phyloP scores from a whole-genome alignment of 305 asterid genomes.

The Andrographis paniculata region DNA sequence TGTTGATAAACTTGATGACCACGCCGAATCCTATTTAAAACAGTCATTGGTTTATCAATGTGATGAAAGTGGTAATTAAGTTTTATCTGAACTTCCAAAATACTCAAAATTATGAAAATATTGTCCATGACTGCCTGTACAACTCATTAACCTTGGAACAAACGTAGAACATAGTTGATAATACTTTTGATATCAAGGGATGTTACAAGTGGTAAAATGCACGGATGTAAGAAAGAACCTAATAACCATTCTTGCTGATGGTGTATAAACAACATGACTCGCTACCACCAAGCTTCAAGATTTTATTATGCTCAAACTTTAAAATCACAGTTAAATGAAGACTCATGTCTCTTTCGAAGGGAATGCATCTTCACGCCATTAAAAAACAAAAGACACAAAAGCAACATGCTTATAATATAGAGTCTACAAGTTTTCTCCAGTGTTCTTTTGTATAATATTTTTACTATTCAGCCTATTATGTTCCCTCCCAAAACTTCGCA shows the following conservation, averaged over 20 bases:
- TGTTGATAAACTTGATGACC: constrained; percentile 82
- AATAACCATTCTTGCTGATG: neutral
- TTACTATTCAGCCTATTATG: too few species aligned
- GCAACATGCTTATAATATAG: too few species aligned
- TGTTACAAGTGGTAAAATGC: neutral
- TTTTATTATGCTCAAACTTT: neutral
- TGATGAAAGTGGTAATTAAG: neutral
- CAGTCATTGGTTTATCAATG: neutral
- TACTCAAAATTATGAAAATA: neutral
- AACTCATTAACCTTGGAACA: too few species aligned
- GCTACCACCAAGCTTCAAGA: neutral
- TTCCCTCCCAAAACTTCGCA: too few species aligned
- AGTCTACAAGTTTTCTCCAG: too few species aligned
- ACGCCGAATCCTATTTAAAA: constrained; percentile 62
- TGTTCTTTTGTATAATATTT: too few species aligned
- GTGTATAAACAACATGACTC: neutral
- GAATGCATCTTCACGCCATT: neutral
- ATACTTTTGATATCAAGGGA: neutral
- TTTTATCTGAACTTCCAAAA: neutral
- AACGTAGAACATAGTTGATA: neutral
- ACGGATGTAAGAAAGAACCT: neutral
- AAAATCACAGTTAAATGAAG: too few species aligned
- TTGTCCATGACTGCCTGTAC: too few species aligned
- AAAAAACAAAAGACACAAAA: too few species aligned
- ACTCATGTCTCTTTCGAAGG: neutral